Evolutionary conservation across 1,284 basidiomycete genomes (phyloP).

Genomic region (Cystobasidium slooffiae): DNA sequence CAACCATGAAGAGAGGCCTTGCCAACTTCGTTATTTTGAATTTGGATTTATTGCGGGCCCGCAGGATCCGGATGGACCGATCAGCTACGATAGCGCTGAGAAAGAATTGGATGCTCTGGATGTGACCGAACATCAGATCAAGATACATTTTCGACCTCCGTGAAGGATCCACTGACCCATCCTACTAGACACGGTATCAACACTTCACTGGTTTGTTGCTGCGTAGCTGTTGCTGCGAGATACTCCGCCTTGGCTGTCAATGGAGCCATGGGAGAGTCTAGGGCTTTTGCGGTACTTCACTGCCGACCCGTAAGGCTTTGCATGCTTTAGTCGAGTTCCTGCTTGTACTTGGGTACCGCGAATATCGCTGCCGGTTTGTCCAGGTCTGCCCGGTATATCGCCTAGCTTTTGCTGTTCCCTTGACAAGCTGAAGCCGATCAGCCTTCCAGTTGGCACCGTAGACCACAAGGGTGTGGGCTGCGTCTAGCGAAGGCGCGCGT

Average conservation of each 20-base stretch:
- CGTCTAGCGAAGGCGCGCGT: too few species aligned
- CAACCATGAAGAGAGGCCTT: slow-evolving; percentile 5
- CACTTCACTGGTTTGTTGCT: slow-evolving; percentile 10
- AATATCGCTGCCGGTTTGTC: too few species aligned
- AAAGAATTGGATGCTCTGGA: slow-evolving; percentile 30
- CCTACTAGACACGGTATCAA: slow-evolving; percentile 10
- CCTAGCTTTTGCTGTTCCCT: too few species aligned
- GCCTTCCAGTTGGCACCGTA: too few species aligned
- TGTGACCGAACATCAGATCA: background rate
- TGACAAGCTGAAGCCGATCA: too few species aligned
- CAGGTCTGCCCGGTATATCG: too few species aligned
- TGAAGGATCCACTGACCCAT: slow-evolving; percentile 2
- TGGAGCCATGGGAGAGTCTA: background rate
- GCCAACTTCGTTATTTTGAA: slow-evolving; percentile 11
- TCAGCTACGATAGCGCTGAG: slow-evolving; percentile 17
- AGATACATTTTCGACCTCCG: too few species aligned
- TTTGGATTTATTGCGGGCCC: slow-evolving; percentile 8
- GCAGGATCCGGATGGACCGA: slow-evolving; percentile 18
- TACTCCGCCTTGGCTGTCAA: background rate
- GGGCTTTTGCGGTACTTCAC: too few species aligned
- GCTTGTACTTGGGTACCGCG: too few species aligned
- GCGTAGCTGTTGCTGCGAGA: background rate
- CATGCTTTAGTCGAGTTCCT: too few species aligned
- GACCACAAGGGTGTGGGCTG: too few species aligned
- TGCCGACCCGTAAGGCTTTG: too few species aligned